A percentile compares a stretch with the other conserved stretches of the same genome.
phyloP scores from a whole-genome alignment of 805 yeast genomes.

The Candida pseudofarinosa region DNA sequence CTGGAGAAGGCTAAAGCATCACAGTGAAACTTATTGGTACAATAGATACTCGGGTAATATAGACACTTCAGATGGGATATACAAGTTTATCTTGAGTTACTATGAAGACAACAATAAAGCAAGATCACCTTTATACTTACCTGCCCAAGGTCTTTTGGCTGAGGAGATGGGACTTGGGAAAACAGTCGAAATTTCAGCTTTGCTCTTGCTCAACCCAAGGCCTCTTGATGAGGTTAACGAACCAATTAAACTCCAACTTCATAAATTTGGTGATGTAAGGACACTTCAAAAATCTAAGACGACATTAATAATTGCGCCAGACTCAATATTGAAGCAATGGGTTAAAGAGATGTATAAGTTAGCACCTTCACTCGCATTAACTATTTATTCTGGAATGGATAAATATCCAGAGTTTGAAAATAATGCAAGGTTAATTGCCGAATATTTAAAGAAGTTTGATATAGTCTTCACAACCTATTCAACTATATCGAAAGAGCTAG shows the following conservation, averaged over 20 bases:
- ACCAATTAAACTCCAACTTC: conserved; percentile 22
- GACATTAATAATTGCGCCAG: conserved; percentile 82
- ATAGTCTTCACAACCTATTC: conserved; percentile 77
- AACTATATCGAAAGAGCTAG: conserved; percentile 68
- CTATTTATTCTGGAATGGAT: conserved; percentile 58
- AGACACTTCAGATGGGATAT: conserved; percentile 26
- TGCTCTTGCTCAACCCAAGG: conserved; percentile 61
- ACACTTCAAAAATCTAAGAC: conserved; percentile 54
- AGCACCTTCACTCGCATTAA: conserved; percentile 59
- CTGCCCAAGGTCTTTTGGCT: conserved; percentile 67
- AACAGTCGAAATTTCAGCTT: conserved; percentile 76
- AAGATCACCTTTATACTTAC: conserved; percentile 25
- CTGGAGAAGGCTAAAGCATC: conserved; percentile 33
- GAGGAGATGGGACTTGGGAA: conserved; percentile 99
- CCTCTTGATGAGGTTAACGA: conserved; percentile 29
- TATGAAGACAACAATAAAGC: conserved; percentile 15
- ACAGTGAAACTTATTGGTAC: conserved; percentile 34
- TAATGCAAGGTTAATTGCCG: conserved; percentile 43
- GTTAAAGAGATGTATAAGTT: conserved; percentile 57
- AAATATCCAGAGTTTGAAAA: conserved; percentile 23
- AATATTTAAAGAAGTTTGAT: conserved; percentile 59
- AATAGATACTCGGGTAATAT: conserved; percentile 51
- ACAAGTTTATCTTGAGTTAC: conserved; percentile 25
- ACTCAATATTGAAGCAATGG: conserved; percentile 85
- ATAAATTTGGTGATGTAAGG: conserved; percentile 40